Base-by-base conservation (phyloP, 1,284 basidiomycete species). In the Dichomitus squalens region DNA sequence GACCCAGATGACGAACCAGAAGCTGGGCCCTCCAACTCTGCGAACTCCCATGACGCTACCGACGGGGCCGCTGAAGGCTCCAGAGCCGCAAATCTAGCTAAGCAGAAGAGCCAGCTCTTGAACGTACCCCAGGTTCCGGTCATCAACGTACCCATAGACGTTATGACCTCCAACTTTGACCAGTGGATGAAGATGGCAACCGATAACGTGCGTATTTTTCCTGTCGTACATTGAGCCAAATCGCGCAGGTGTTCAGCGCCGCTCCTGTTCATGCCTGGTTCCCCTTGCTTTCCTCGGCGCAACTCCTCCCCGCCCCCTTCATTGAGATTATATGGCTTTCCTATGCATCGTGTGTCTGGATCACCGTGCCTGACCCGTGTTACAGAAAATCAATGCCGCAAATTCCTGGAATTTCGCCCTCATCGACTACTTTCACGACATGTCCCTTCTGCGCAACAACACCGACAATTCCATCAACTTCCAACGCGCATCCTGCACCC, bases 181-280 rank as follows among this genome's bases (percentile, higher is more conserved):
- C 95, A 99, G 72, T 99, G 97, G 96, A 99, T 99, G 96, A 99
- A 98, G 80, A 91, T 99, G 87, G 96, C 96, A 1, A 98, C 96
- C 6, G 97, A 98, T 72, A 98, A 98, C 74, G 96, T 97, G 70
- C 66, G 89, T 79, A 1, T 18, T 16, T 23, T 18, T 48, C 41
- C 25, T 12, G 29, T 23, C 6, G 16, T 23, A 11, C 18, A 41
- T 34, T 34, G 9, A 23, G 12, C 14, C 11, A 9, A 12, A n/a
- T 7, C 18, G 40, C 40, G 9, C 29, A 31, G n/a, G 25, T 33
- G 14, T 31, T 14, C 14, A 20, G 21, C 25, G 16, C 38, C 38
- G 14, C 29, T 41, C 18, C 16, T 33, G 33, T 7, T 2, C 7
- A 29, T 29, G 21, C 21, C 18, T 35, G n/a, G 8, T 35, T 12